Base-by-base conservation (phyloP, 83 land plant genomes). In the Isoetes engelmannii region DNA sequence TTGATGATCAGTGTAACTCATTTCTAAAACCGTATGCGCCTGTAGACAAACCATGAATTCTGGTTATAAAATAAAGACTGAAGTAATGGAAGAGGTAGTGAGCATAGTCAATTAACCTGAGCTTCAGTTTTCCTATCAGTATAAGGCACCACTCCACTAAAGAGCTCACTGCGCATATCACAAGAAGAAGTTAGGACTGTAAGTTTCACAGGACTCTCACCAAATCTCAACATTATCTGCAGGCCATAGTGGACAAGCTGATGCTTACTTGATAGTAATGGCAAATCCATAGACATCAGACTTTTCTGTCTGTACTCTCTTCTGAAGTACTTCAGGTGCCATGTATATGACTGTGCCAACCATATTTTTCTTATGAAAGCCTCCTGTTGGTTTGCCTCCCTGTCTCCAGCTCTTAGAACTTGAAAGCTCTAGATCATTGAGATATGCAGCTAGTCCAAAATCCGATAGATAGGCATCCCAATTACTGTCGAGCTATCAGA, bases 1-100 rank as follows among this genome's bases (percentile, higher is more conserved):
- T 76, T 87, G 96, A 68, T 93, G 98, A 67, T 93, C 96, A 47
- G 86, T 90, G 69, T 93, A 93, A 71, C 69, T 89, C 98, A 93
- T 93, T 72, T 93, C 98, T 43, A 93, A 80, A 9, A 93, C 96
- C 17, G 98, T 93, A 71, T 90, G 96, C 54, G 98, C 98, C 98
- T 92, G 85, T 69, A 49, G 53, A 7, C 48, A 78, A 53, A 45
- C 43, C 7, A 68, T 18, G 64, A 44, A n/a, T 62, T 37, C 48
- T 37, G 4, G 54, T 20, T 63, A 67, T 7, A 43, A 28, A 72
- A 45, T n/a, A 15, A 42, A 41, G 60, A 56, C 15, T 50, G 28
- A 47, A 63, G 47, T 61, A 63, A 4, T 28, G 3, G 45, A 56
- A 41, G 19, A 64, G 69, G 5, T 53, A 44, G 58, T 6, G 45